phyloP scores from a whole-genome alignment of 164 flowering plant species.

The Vitis cinerea region DNA sequence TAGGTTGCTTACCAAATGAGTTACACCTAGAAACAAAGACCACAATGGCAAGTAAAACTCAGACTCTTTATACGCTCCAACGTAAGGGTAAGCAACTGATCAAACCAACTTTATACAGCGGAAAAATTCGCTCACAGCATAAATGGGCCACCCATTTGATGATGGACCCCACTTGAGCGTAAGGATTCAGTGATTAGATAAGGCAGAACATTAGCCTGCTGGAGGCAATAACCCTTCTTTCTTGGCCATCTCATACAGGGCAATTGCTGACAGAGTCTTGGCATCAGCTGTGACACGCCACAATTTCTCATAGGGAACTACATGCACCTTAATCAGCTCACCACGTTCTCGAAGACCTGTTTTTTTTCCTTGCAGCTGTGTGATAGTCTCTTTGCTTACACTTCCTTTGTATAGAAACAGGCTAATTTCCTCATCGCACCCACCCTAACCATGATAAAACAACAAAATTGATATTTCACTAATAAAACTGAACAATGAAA shows the following conservation, averaged over 20 bases:
- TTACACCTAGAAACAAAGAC: too few species aligned
- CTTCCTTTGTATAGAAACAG: conserved; percentile 65
- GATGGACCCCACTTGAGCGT: too few species aligned
- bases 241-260: conserved; percentile 82
- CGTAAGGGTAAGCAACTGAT: too few species aligned
- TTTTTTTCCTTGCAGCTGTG: conserved; percentile 73
- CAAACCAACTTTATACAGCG: too few species aligned
- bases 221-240: conserved; percentile 57
- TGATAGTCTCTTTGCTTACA: conserved; percentile 50
- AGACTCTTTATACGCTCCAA: too few species aligned
- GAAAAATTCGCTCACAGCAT: too few species aligned
- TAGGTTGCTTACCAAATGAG: too few species aligned
- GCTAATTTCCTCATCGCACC: conserved; percentile 85
- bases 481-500: background rate
- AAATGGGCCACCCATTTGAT: too few species aligned
- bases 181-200: background rate
- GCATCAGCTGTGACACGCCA: conserved; percentile 88
- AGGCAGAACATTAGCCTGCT: conserved; percentile 4
- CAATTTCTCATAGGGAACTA: conserved; percentile 70
- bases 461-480: background rate
- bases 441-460: conserved; percentile 56
- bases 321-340: conserved; percentile 82
- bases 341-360: conserved; percentile 92
- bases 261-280: conserved; percentile 66
- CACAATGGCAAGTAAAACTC: too few species aligned